Base-by-base conservation (phyloP, 1,284 basidiomycete genomes). In the Coniferiporia sulphurascens region DNA sequence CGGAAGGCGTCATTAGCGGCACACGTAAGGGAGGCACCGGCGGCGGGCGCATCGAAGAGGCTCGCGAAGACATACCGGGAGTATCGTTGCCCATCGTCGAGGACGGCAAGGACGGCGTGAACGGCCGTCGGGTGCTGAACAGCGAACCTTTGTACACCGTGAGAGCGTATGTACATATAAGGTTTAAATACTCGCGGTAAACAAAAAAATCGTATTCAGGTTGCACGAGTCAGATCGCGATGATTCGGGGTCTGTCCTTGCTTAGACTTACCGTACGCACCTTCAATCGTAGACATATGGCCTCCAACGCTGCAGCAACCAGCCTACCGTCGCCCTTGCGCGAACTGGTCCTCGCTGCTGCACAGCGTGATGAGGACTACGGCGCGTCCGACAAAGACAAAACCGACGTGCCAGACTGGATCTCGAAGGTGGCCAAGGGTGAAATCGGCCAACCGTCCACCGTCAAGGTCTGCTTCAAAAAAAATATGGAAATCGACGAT, bases 361-460 rank as follows among this genome's bases (percentile, higher is more conserved):
- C 78, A 36, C 72, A 78, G 56, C 36, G 48, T 19, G 76, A 81
- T 63, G 66, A 70, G 58, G 73, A 75, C 62, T 69, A 80, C 56
- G 89, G 87, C 44, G 77, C 75, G 67, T 78, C 78, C 34, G 84
- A 87, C 66, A 76, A 78, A 64, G 87, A 89, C 68, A 75, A 83
- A 71, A 71, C 74, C 41, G 85, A 87, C 65, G 82, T 91, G 22
- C 71, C 75, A 13, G 74, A 74, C 61, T 91, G 89, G 89, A 82
- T 91, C 65, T 82, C 82, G 64, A 87, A 83, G 70, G 78, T 85
- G 36, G 78, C 75, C 12, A 70, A 76, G 62, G 78, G 78, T n/a
- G 77, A 80, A 55, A 65, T 83, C 44, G 75, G 73, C 3, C 79
- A 78, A 61, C 72, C 78, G 21, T 76, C 77, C 34, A 74, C 69